Evolutionary conservation across 352 stramenopile genomes (phyloP).

Genomic region (Globisporangium okanoganense): DNA sequence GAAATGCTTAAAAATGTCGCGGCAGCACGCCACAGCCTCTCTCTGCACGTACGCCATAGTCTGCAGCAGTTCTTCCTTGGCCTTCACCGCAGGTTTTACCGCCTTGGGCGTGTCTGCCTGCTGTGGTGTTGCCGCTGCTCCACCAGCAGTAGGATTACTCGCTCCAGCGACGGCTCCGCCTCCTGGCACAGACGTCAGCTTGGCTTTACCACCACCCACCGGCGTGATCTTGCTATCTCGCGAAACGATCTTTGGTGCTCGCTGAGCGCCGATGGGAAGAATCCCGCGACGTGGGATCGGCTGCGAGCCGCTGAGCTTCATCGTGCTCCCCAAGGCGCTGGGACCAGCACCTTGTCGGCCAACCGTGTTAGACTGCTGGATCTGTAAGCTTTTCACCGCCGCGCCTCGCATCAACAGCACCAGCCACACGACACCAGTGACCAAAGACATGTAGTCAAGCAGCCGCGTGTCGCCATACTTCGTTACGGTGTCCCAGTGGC

Average conservation of each 20-base stretch:
- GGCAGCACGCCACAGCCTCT: conserved; percentile 65
- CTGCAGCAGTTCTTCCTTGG: conserved; percentile 82
- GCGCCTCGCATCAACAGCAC: conserved; percentile 72
- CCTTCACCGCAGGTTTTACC: conserved; percentile 64
- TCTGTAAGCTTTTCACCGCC: conserved; percentile 83
- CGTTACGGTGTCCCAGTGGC: conserved; percentile 63
- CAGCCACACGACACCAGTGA: conserved; percentile 74
- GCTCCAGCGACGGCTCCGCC: conserved; percentile 3
- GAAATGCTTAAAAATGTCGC: conserved; percentile 70
- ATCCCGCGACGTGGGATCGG: conserved; percentile 47
- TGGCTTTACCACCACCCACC: conserved; percentile 30
- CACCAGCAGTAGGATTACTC: background rate
- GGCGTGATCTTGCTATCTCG: conserved; percentile 25
- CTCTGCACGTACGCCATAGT: conserved; percentile 71
- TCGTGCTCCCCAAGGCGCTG: conserved; percentile 27
- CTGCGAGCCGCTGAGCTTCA: conserved; percentile 51
- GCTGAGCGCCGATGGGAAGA: conserved; percentile 19
- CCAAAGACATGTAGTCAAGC: conserved; percentile 76
- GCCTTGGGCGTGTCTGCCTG: conserved; percentile 33
- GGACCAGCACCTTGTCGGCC: conserved; percentile 32
- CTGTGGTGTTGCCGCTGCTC: background rate
- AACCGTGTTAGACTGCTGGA: conserved; percentile 60
- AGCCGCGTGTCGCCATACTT: conserved; percentile 57
- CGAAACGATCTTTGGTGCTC: conserved; percentile 20
- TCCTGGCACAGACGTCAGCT: conserved; percentile 19